Evolutionary conservation across 768 basidiomycete species (phyloP).

Genomic region (Kwoniella botswanensis): DNA sequence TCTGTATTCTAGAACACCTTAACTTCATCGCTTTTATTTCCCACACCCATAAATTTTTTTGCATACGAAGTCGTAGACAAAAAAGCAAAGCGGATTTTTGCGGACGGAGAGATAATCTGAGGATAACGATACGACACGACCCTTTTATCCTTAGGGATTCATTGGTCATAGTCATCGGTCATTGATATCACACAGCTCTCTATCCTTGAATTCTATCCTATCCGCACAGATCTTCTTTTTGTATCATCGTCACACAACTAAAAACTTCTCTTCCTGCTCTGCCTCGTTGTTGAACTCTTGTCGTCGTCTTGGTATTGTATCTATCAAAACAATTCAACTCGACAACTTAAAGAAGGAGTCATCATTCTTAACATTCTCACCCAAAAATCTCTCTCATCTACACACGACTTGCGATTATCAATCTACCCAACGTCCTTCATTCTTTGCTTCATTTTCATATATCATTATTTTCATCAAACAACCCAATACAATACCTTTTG

Average conservation of each 20-base stretch:
- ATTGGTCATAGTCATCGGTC: neutral
- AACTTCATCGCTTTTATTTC: constrained; percentile 1
- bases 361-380: neutral
- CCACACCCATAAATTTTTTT: neutral
- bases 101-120: neutral
- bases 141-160: neutral
- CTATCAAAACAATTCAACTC: neutral
- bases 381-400: neutral
- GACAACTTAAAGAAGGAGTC: neutral
- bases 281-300: neutral
- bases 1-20: neutral
- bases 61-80: neutral
- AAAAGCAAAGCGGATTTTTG: neutral
- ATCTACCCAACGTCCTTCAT: neutral
- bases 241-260: neutral
- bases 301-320: neutral
- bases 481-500: neutral
- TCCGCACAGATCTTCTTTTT: constrained; percentile 14
- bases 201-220: neutral
- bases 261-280: neutral
- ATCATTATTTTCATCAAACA: constrained; percentile 2
- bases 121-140: neutral
- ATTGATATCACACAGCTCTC: neutral
- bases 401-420: neutral
- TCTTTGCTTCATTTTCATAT: neutral